Base-by-base conservation (phyloP, 192 early-diverging fungal species). In the Podila verticillata region DNA sequence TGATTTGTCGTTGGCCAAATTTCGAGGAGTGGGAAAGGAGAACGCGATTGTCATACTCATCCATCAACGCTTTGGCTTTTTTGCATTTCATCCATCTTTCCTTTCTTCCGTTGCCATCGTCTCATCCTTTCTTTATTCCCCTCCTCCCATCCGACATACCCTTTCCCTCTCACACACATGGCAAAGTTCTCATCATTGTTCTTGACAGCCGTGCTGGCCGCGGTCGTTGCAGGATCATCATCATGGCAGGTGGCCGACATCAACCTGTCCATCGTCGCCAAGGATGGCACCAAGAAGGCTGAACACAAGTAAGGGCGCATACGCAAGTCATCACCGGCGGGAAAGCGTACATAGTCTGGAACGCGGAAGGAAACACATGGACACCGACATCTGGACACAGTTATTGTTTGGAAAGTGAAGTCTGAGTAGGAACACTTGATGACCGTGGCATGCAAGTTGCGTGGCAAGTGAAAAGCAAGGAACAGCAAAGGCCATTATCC, bases 231-330 rank as follows among this genome's bases (percentile, higher is more conserved):
- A 65, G 69, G 32, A 29, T 79, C 51, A 54, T 54, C 51, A 24
- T 24, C 75, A 63, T 79, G 75, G 75, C 62, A 66, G 29, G 49
- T 79, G 15, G 51, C 60, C 10, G 60, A 79, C 69, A 67, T 79
- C 60, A 79, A 71, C 60, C 63, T 79, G 58, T 58, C 57, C 36
- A 22, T 79, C 29, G 39, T 57, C 34, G 58, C 68, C 12, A 34
- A 36, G n/a, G 75, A 71, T 44, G 75, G 75, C 30, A 28, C 30
- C 19, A 79, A 71, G 65, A 79, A 70, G 65, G 36, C 61, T 22
- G 69, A 71, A 28, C 75, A 72, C 57, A 72, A 66, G 75, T 79
- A 79, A 71, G 75, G 22, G 1, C 36, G 13, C n/a, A 0, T 20
- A 7, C 15, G 19, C 32, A 24, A 48, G 4, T 8, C 9, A 19